Conservation (phyloP, 495 filamentous ascomycete genomes). For the Penicillium parvum region DNA sequence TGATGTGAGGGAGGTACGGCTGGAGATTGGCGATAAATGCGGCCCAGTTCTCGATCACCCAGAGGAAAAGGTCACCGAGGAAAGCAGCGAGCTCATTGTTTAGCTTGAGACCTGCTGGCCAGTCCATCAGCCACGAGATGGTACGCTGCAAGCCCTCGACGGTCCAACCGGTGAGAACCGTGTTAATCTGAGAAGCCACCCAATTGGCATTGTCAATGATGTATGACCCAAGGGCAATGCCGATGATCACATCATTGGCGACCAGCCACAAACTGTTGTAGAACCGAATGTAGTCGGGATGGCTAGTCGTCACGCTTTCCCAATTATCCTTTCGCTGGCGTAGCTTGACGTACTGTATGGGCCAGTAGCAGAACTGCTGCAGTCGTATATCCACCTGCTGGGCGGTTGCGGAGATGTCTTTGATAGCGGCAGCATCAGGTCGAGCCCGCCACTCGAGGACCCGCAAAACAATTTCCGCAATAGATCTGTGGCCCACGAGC, state of each 20-base stretch:
- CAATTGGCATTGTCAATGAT: conserved; percentile 90
- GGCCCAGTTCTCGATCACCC: conserved; percentile 99
- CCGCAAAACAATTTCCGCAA: conserved; percentile 74
- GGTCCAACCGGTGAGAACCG: conserved; percentile 74
- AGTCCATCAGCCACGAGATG: conserved; percentile 94
- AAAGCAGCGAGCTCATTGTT: conserved; percentile 94
- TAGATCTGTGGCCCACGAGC: conserved; percentile 73
- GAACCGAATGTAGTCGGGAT: conserved; percentile 98
- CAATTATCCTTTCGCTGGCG: conserved; percentile 85
- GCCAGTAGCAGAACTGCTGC: conserved; percentile 99
- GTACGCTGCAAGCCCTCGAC: conserved; percentile 84
- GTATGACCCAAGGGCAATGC: conserved; percentile 91
- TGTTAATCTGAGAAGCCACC: conserved; percentile 79
- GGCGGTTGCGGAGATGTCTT: conserved; percentile 95
- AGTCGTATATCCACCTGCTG: conserved; percentile 97
- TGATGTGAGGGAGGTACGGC: conserved; percentile 76
- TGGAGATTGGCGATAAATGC: conserved; percentile 71
- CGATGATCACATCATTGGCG: conserved; percentile 97
- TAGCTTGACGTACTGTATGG: conserved; percentile 89
- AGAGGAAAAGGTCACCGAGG: conserved; percentile 89
- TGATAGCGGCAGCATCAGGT: conserved; percentile 77
- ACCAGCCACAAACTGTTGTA: conserved; percentile 99
- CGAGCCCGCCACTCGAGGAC: conserved; percentile 84
- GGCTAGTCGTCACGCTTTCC: conserved; percentile 91
- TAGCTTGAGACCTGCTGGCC: conserved; percentile 95